Base-by-base conservation (phyloP, 257 asterid genomes). In the Solanum bulbocastanum region DNA sequence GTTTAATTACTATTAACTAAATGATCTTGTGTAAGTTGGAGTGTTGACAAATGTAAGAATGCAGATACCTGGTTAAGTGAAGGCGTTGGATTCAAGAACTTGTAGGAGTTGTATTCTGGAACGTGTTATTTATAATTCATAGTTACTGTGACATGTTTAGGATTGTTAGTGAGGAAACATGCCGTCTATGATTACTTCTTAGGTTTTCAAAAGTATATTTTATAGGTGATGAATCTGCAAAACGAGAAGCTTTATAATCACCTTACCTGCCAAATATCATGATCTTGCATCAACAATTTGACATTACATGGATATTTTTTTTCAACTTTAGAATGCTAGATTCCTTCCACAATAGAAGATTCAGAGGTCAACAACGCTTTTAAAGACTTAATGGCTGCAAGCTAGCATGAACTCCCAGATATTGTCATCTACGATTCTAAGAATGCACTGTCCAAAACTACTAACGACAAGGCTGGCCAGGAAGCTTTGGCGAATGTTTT, bases 301-400 rank as follows among this genome's bases (percentile, higher is more conserved):
- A 15, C 83, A 65, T 85, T 27, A 36, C 44, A 82, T 88, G 87
- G 72, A 68, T 74, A 42, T 52, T 79, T 65, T 30, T 56, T 79
- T 65, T 5, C 40, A 87, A 74, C 56, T 87, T 44, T 90, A 95
- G 98, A 92, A 82, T 87, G 87, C 44, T 85, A 39, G 81, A 86
- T 83, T 89, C 88, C 94, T 71, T 93, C 91, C 88, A 87, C 94
- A 83, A 88, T 97, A 83, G 92, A 92, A 71, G 99, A 97, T 91
- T 88, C 87, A 2, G 96, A 93, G 86, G 94, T 97, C 42, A 92
- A 92, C 62, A 90, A 92, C 74, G 96, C 95, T 30, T 91, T 97
- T 71, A 96, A 95, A 92, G 98, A 97, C 94, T 92, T 96, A 87
- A 93, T 97, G 94, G 99, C 98, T 18, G 85, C 94, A 88, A 88